phyloP scores from a whole-genome alignment of 2,329 filamentous ascomycete species.

The Colletotrichum euphorbiae region DNA sequence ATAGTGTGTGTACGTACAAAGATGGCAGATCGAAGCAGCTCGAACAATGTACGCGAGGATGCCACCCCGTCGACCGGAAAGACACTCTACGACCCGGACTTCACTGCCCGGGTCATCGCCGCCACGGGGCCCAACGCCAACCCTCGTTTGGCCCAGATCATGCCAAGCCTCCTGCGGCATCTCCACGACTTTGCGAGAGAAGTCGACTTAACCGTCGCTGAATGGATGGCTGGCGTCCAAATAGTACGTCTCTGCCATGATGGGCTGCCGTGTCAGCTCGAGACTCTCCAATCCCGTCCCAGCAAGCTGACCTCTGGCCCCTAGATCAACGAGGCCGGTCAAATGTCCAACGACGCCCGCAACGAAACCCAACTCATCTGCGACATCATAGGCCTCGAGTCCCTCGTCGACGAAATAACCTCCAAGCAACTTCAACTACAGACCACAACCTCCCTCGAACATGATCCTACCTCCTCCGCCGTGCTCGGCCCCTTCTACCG shows the following conservation, averaged over 20 bases:
- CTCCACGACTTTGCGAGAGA: slow-evolving; percentile 77
- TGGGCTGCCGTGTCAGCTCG: too few relatives aligned
- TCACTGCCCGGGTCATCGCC: slow-evolving; percentile 73
- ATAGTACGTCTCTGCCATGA: slow-evolving; percentile 52
- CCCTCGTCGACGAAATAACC: slow-evolving; percentile 73
- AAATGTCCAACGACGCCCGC: slow-evolving; percentile 70
- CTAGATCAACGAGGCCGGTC: slow-evolving; percentile 72
- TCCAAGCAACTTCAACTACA: slow-evolving; percentile 61
- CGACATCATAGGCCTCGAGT: slow-evolving; percentile 76
- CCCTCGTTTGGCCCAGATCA: slow-evolving; percentile 68
- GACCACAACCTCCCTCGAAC: slow-evolving; percentile 54
- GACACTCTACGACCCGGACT: slow-evolving; percentile 51
- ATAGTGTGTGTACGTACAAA: not conserved
- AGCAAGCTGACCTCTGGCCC: not conserved
- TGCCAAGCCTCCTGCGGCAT: slow-evolving; percentile 70
- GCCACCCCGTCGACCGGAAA: slow-evolving; percentile 5
- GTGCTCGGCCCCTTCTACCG: slow-evolving; percentile 79
- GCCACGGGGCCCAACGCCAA: slow-evolving; percentile 72
- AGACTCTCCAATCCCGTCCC: too few relatives aligned
- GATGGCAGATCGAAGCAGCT: slow-evolving; percentile 3
- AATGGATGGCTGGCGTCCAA: slow-evolving; percentile 74
- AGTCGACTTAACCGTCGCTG: slow-evolving; percentile 73
- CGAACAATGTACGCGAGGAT: not conserved
- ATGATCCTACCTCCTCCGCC: slow-evolving; percentile 66
- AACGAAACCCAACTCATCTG: slow-evolving; percentile 77